Percentiles rank a stretch among this genome's conserved stretches.
phyloP scores from a whole-genome alignment of 345 rosid species.

The Hibiscus trionum region DNA sequence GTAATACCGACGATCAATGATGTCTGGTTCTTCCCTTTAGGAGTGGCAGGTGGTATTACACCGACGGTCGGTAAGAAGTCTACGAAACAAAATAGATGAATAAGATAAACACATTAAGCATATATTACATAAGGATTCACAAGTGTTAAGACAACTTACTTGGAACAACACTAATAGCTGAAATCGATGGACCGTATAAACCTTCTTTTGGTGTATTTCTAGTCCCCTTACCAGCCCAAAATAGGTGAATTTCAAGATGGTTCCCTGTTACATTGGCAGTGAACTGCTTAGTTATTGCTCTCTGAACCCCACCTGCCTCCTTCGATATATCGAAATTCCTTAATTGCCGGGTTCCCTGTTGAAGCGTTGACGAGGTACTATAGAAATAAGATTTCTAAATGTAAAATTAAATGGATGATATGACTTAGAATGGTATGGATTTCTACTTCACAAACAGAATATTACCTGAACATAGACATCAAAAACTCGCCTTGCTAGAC shows the following conservation, averaged over 20 bases:
- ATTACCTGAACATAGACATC: conserved; percentile 45
- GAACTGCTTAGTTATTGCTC: conserved; percentile 22
- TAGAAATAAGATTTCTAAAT: background rate
- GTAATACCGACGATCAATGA: conserved; percentile 21
- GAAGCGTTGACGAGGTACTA: conserved; percentile 1
- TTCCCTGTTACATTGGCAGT: conserved; percentile 38
- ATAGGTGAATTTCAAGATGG: conserved; percentile 48
- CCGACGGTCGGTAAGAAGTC: conserved; percentile 16
- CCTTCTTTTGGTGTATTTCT: conserved; percentile 43
- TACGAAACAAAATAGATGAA: background rate
- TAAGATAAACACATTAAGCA: background rate
- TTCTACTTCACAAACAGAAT: too few species aligned
- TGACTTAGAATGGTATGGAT: too few species aligned
- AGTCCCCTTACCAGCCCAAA: conserved; percentile 76
- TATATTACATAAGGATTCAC: background rate
- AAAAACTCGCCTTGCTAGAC: conserved; percentile 33
- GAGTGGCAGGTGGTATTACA: background rate
- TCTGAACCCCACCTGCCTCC: conserved; percentile 24
- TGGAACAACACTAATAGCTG: conserved; percentile 31
- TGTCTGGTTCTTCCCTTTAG: conserved; percentile 11
- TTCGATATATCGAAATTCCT: conserved; percentile 33
- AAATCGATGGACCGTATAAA: conserved; percentile 47
- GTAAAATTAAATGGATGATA: conserved; percentile 3
- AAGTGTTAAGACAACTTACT: conserved; percentile 11
- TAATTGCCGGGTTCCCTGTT: conserved; percentile 23